These are phyloP conservation scores for Simplicillium aogashimaense DNA, from an alignment of 2,329 filamentous ascomycete species.

Conservation along the genomic window DNA sequence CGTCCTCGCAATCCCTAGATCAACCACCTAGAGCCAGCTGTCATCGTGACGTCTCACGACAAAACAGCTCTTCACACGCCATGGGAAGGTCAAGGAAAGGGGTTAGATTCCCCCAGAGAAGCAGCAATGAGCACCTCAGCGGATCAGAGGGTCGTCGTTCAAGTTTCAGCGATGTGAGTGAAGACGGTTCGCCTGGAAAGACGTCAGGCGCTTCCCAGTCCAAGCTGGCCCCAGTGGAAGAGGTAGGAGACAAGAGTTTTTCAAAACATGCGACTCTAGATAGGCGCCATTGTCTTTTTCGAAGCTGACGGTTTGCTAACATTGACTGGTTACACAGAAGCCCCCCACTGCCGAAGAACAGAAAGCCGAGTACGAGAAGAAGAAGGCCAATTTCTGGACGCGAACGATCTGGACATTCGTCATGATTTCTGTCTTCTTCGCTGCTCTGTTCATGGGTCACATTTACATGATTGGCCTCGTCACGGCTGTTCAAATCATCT, in stretches of 20 bases:
- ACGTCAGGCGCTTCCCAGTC: conserved; percentile 14
- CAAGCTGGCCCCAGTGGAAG: conserved; percentile 22
- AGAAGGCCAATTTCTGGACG: conserved; percentile 95
- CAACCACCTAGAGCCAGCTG: too few species aligned
- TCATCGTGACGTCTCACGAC: too few species aligned
- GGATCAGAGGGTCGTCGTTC: conserved; percentile 48
- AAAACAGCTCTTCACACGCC: conserved; percentile 7
- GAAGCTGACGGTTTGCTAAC: conserved; percentile 9
- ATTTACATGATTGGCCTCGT: conserved; percentile 94
- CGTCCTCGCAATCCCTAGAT: neutral
- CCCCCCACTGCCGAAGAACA: conserved; percentile 28
- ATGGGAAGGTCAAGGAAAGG: conserved; percentile 35
- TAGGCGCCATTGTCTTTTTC: neutral
- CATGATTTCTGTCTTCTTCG: conserved; percentile 93
- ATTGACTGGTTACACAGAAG: conserved; percentile 23
- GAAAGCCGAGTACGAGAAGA: conserved; percentile 81
- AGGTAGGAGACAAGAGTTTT: conserved; percentile 14
- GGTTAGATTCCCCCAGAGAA: conserved; percentile 44
- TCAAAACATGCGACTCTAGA: neutral
- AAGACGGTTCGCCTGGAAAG: conserved; percentile 30
- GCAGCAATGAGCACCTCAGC: conserved; percentile 31
- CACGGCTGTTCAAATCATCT: conserved; percentile 89
- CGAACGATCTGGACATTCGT: conserved; percentile 96
- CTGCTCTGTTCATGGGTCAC: conserved; percentile 86
- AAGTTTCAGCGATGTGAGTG: conserved; percentile 63